Evolutionary conservation across 345 rosid species (phyloP).

Genomic region (Geranium rotundifolium): DNA sequence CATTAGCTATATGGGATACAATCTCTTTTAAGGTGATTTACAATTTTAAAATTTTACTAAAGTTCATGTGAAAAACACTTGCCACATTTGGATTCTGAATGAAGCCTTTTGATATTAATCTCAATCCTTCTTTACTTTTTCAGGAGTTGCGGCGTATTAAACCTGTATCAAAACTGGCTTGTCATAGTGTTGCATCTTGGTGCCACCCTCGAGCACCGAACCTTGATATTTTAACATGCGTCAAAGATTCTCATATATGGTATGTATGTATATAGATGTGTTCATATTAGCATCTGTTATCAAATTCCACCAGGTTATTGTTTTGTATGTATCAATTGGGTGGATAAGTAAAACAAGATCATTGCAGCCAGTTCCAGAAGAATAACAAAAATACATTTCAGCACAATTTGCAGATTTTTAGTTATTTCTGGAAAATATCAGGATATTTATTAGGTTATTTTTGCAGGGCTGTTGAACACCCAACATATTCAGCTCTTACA

Average conservation of each 20-base stretch:
- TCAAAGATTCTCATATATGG: constrained; percentile 99
- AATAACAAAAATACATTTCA: neutral
- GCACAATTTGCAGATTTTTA: no score
- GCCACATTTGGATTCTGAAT: constrained; percentile 5
- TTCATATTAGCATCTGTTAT: constrained; percentile 5
- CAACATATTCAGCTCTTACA: constrained; percentile 92
- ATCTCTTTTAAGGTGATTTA: constrained; percentile 78
- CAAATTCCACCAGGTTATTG: constrained; percentile 9
- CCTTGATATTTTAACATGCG: constrained; percentile 88
- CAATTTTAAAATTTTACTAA: constrained; percentile 1
- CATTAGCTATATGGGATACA: constrained; percentile 98
- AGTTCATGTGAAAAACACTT: constrained; percentile 2
- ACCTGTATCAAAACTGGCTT: constrained; percentile 90
- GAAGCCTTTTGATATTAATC: constrained; percentile 3
- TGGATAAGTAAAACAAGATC: no score
- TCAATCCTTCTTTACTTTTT: constrained; percentile 7
- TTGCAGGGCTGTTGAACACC: constrained; percentile 96
- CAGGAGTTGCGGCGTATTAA: constrained; percentile 95
- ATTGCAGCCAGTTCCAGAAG: no score
- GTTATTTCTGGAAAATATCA: neutral
- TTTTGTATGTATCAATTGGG: neutral
- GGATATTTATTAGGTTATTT: neutral
- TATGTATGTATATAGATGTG: constrained; percentile 16
- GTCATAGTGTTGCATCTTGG: constrained; percentile 99
- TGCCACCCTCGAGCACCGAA: constrained; percentile 99